A percentile compares a stretch with the other conserved stretches of the same genome.
Conservation (phyloP, 176 grass and related monocot species). For the Hordeum marinum region DNA sequence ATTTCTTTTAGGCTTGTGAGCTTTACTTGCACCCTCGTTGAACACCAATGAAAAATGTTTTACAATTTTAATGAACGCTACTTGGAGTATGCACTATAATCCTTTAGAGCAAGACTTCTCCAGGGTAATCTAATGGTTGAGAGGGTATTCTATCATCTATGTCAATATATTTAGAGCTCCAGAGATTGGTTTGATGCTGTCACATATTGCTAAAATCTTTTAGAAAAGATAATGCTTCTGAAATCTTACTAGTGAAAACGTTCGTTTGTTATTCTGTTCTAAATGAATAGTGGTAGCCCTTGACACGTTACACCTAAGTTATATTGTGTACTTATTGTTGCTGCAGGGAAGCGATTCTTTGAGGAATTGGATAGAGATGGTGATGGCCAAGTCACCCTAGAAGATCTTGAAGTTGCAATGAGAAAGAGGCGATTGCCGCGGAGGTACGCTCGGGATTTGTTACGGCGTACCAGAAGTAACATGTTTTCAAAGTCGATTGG, state of each 20-base stretch:
- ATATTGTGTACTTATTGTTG: conserved; percentile 3
- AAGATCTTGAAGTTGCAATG: conserved; percentile 96
- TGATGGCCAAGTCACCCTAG: conserved; percentile 86
- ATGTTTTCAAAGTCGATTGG: conserved; percentile 94
- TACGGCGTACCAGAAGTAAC: conserved; percentile 70
- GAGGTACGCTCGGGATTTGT: conserved; percentile 77
- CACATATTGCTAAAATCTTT: neutral
- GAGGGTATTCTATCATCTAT: neutral
- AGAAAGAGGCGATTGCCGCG: conserved; percentile 77
- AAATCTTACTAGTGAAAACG: neutral
- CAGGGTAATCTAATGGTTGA: neutral
- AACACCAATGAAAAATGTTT: neutral
- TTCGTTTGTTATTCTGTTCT: neutral
- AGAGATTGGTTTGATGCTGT: neutral
- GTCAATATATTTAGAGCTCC: neutral
- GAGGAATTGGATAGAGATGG: conserved; percentile 92
- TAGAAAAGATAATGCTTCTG: neutral
- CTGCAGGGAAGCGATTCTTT: conserved; percentile 90
- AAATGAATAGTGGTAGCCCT: neutral
- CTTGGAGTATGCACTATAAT: neutral
- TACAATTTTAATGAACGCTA: neutral
- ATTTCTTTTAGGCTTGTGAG: neutral
- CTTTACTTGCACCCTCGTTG: neutral
- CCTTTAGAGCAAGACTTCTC: neutral
- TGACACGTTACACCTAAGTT: neutral